phyloP scores from a whole-genome alignment of 2,329 filamentous ascomycete genomes.

The Xylariaceae sp. region DNA sequence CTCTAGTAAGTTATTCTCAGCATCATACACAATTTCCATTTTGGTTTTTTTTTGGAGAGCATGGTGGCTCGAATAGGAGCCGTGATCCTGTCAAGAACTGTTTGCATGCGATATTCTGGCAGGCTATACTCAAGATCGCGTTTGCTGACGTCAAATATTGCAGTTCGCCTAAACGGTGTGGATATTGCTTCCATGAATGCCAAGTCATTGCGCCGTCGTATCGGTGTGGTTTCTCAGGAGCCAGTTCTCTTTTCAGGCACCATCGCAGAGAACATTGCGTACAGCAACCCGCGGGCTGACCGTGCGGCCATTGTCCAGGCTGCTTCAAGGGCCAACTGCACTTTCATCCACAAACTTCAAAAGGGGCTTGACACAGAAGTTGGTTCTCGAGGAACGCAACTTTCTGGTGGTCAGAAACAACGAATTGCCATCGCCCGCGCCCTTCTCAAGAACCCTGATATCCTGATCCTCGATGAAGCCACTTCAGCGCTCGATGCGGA shows the following conservation, averaged over 20 bases:
- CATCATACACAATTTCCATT: not conserved
- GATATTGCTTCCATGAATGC: slow-evolving; percentile 85
- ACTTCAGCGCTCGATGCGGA: slow-evolving; percentile 95
- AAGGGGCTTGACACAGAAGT: slow-evolving; percentile 93
- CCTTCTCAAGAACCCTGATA: slow-evolving; percentile 91
- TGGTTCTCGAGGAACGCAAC: slow-evolving; percentile 83
- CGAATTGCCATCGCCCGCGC: slow-evolving; percentile 95
- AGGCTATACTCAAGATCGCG: not conserved
- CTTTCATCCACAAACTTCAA: slow-evolving; percentile 93
- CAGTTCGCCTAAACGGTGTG: slow-evolving; percentile 74
- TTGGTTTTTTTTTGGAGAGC: not conserved
- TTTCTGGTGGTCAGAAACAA: slow-evolving; percentile 96
- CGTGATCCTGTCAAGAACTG: too few relatives aligned
- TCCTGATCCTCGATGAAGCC: slow-evolving; percentile 92
- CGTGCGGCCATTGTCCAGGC: slow-evolving; percentile 78
- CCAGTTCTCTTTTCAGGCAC: slow-evolving; percentile 86
- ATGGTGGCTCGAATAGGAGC: not conserved
- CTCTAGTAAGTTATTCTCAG: slow-evolving; percentile 25
- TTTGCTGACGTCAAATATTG: not conserved
- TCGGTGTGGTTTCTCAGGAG: slow-evolving; percentile 93
- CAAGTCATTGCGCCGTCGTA: slow-evolving; percentile 85
- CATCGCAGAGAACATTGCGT: slow-evolving; percentile 84
- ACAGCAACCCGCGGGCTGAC: slow-evolving; percentile 75
- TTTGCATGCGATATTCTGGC: too few relatives aligned
- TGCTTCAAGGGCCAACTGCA: slow-evolving; percentile 88